A percentile compares a stretch with the other conserved stretches of the same genome.
Conservation (phyloP, 1,284 basidiomycete genomes). For the Ceratobasidium sp. region DNA sequence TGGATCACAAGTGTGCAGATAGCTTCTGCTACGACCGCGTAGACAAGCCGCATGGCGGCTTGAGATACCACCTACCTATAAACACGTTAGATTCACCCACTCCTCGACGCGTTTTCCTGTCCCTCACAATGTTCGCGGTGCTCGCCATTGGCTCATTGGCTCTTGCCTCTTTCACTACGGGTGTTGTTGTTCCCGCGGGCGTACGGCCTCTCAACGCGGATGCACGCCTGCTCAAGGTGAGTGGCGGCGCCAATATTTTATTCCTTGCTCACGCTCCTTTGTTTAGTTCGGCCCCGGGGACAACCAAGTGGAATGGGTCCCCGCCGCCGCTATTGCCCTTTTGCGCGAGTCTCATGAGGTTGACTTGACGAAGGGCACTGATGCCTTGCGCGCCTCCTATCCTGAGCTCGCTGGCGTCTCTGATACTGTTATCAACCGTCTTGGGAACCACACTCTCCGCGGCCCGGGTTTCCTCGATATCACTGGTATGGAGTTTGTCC, state of each 20-base stretch:
- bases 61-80: constrained; percentile 19
- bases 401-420: constrained; percentile 33
- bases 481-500: constrained; percentile 38
- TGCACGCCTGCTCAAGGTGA: constrained; percentile 35
- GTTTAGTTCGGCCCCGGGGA: constrained; percentile 25
- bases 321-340: constrained; percentile 17
- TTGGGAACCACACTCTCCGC: constrained; percentile 41
- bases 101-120: background rate
- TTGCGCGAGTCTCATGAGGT: constrained; percentile 36
- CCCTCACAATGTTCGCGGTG: constrained; percentile 34
- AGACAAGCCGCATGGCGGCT: constrained; percentile 21
- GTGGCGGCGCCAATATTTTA: background rate
- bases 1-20: constrained; percentile 14
- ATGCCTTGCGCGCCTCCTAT: constrained; percentile 9
- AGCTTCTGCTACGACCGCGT: constrained; percentile 19
- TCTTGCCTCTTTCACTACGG: constrained; percentile 19
- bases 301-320: constrained; percentile 36
- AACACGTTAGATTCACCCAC: background rate
- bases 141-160: constrained; percentile 38
- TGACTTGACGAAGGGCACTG: constrained; percentile 22
- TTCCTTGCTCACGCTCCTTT: background rate
- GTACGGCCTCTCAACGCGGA: constrained; percentile 32
- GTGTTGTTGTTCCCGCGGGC: constrained; percentile 34
- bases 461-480: constrained; percentile 45
- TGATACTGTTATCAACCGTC: constrained; percentile 28